These are phyloP conservation scores for Calcarisporium arbuscula DNA, from an alignment of 2,329 filamentous ascomycete species.

Conservation along the genomic window DNA sequence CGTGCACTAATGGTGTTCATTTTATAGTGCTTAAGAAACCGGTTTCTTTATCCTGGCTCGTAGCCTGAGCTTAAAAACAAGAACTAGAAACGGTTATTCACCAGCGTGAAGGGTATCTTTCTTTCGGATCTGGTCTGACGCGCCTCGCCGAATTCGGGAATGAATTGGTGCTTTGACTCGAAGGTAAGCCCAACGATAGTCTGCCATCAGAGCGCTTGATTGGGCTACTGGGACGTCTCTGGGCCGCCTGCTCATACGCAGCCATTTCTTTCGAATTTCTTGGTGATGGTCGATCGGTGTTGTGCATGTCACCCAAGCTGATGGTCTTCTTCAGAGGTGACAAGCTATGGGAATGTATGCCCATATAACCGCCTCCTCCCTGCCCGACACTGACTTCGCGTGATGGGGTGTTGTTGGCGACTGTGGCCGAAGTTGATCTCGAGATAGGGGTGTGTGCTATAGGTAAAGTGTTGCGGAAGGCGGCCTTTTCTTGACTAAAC, in stretches of 20 bases:
- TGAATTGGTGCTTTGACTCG: too few relatives aligned
- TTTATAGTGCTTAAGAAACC: too few relatives aligned
- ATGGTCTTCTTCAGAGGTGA: constrained; percentile 77
- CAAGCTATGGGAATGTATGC: constrained; percentile 71
- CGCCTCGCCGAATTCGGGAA: too few relatives aligned
- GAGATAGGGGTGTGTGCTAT: constrained; percentile 22
- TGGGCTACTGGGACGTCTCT: constrained; percentile 32
- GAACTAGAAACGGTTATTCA: constrained; percentile 10
- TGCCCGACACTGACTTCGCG: too few relatives aligned
- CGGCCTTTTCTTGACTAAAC: constrained; percentile 20
- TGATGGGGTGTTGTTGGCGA: constrained; percentile 24
- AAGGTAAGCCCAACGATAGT: constrained; percentile 16
- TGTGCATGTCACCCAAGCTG: constrained; percentile 53
- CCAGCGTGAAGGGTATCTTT: constrained; percentile 34
- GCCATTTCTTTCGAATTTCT: constrained; percentile 58
- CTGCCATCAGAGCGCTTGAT: constrained; percentile 29
- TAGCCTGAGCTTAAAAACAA: too few relatives aligned
- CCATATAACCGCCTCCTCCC: constrained; percentile 75
- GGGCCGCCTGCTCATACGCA: constrained; percentile 44
- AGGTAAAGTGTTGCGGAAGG: constrained; percentile 28
- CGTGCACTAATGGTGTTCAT: too few relatives aligned
- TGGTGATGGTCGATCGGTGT: constrained; percentile 36
- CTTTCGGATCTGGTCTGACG: too few relatives aligned
- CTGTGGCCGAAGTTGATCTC: constrained; percentile 17
- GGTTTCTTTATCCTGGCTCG: too few relatives aligned